Base-by-base conservation (phyloP, 1,284 basidiomycete genomes). In the Crepidotus sp. region DNA sequence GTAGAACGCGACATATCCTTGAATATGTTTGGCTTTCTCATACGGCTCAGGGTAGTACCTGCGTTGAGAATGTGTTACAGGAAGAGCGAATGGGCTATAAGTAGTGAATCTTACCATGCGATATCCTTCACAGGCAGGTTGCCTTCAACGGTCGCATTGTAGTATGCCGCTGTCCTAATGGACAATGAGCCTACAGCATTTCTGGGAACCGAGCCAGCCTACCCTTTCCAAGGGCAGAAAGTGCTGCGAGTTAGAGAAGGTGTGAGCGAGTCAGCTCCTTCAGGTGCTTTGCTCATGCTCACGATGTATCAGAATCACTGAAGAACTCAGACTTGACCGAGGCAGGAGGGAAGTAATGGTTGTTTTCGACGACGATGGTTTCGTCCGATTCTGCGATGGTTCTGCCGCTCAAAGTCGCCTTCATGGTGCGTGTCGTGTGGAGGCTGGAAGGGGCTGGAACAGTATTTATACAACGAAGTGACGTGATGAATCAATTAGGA, bases 161-260 rank as follows among this genome's bases (percentile, higher is more conserved):
- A 83, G 54, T 83, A 83, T 1, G 73, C 66, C 1, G 82, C 81
- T 1, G 62, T 67, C 32, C 81, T 83, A 21, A 35, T 21, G 30
- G 15, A 44, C 30, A 5, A 26, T 27, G 11, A 25, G 53, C 13
- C 49, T 18, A 25, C 36, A 25, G 30, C 5, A n/a, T 9, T 6
- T 15, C 8, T 25, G 14, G 17, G 4, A 38, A 27, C 7, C 6
- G 4, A 29, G 27, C 15, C 6, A 3, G 52, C 65, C 45, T 54
- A 81, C 78, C 80, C 81, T 61, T 84, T 83, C 77, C 79, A 80
- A 3, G 70, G 63, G 55, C 81, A 83, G 4, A 61, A 50, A 9
- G 72, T 66, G 45, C 79, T 80, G 40, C 10, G 35, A 45, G 24
- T 17, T 10, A 1, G 21, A 6, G 14, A 35, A 6, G 41, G 15